A percentile compares a stretch with the other conserved stretches of the same genome.
Conservation (phyloP, 2,329 filamentous ascomycete genomes). For the Calonectria ilicicola region DNA sequence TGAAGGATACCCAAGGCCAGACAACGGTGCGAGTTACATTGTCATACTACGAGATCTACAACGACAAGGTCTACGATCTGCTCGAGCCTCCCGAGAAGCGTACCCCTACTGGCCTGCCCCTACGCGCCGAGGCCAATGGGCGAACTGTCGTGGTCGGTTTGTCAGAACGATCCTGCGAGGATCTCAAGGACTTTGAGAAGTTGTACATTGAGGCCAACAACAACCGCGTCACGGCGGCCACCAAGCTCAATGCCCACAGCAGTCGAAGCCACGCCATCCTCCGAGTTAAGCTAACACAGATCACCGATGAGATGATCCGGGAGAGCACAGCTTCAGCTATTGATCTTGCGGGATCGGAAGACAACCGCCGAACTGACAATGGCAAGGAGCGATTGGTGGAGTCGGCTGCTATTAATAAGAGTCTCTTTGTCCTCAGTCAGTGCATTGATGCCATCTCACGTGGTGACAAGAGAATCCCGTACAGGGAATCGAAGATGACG, state of each 20-base stretch:
- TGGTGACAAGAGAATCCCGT: constrained; percentile 83
- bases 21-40: constrained; percentile 80
- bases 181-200: constrained; percentile 89
- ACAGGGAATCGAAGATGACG: constrained; percentile 97
- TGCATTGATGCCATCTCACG: constrained; percentile 94
- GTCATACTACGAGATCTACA: constrained; percentile 97
- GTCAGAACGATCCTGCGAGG: constrained; percentile 84
- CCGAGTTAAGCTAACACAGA: constrained; percentile 88
- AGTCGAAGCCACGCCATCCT: constrained; percentile 92
- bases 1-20: constrained; percentile 79
- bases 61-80: constrained; percentile 93
- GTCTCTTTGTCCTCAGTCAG: constrained; percentile 91
- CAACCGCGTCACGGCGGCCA: constrained; percentile 89
- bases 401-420: constrained; percentile 97
- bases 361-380: constrained; percentile 94
- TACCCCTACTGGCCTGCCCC: constrained; percentile 81
- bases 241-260: constrained; percentile 92
- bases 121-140: constrained; percentile 87
- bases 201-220: constrained; percentile 93
- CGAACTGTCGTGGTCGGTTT: constrained; percentile 90
- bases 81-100: constrained; percentile 91
- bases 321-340: constrained; percentile 93
- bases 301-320: constrained; percentile 73
- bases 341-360: constrained; percentile 94
- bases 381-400: constrained; percentile 93